These are phyloP conservation scores for Iberis pinnata DNA, from an alignment of 345 rosid species.

Conservation along the genomic window DNA sequence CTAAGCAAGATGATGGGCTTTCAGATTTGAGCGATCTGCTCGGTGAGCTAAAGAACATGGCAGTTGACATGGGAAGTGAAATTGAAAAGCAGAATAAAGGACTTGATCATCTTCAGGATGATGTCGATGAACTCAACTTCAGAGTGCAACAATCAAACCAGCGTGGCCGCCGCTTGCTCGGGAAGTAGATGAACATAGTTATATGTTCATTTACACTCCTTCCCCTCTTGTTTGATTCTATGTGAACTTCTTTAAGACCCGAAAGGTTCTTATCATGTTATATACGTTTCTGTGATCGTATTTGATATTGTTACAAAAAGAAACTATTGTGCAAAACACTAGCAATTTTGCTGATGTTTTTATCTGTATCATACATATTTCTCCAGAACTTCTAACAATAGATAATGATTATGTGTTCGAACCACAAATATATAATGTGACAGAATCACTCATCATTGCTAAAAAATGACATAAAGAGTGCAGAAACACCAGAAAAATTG, in stretches of 20 bases:
- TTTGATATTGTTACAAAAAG: constrained; percentile 2
- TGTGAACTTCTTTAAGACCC: constrained; percentile 7
- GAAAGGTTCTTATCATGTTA: constrained; percentile 9
- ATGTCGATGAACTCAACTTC: not conserved
- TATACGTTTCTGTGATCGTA: constrained; percentile 10
- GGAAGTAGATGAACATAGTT: constrained; percentile 48
- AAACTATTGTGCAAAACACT: not conserved
- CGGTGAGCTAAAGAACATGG: constrained; percentile 85
- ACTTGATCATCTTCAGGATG: constrained; percentile 35
- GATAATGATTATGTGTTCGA: not conserved
- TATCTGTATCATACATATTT: not conserved
- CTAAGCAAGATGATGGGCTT: constrained; percentile 82
- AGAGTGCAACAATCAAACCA: constrained; percentile 35
- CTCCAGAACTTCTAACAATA: constrained; percentile 3
- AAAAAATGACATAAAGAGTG: not conserved
- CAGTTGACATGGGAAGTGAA: constrained; percentile 86
- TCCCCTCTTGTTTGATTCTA: constrained; percentile 1
- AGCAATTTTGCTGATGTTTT: constrained; percentile 8
- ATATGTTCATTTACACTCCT: constrained; percentile 8
- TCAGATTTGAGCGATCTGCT: constrained; percentile 69
- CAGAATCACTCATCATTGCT: too few species aligned
- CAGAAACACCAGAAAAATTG: constrained; percentile 5
- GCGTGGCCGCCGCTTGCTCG: constrained; percentile 60
- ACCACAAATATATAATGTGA: too few species aligned
- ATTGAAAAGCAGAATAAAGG: constrained; percentile 68